Conservation (phyloP, 345 rosid species). For the sweet orange (Citrus sinensis) region DNA sequence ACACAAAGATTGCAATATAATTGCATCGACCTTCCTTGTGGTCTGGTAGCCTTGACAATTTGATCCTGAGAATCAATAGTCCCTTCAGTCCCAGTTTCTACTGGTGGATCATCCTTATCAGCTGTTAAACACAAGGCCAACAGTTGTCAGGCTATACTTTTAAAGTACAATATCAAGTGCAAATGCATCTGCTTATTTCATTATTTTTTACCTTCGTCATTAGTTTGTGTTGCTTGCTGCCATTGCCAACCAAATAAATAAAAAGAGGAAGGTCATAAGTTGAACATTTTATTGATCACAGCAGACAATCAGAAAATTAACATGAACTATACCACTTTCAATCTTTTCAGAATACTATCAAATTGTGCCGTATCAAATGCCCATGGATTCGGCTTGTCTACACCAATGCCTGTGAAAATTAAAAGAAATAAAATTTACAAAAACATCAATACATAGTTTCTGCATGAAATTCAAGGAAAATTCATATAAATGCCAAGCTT, state of each 20-base stretch:
- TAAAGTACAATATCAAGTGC: background rate
- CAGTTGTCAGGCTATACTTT: background rate
- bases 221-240: slow-evolving; percentile 54
- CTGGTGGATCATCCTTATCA: slow-evolving; percentile 32
- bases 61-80: slow-evolving; percentile 34
- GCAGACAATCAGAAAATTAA: background rate
- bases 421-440: background rate
- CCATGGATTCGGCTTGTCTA: slow-evolving; percentile 90
- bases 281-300: background rate
- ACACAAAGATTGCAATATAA: background rate
- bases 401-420: slow-evolving; percentile 68
- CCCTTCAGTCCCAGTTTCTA: slow-evolving; percentile 28
- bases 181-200: background rate
- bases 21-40: slow-evolving; percentile 76
- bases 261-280: background rate
- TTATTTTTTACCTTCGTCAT: slow-evolving; percentile 48
- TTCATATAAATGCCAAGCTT: background rate
- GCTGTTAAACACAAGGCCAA: slow-evolving; percentile 21
- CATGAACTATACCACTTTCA: slow-evolving; percentile 74
- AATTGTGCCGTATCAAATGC: slow-evolving; percentile 95
- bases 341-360: slow-evolving; percentile 83
- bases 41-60: slow-evolving; percentile 69
- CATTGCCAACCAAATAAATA: slow-evolving; percentile 26
- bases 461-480: background rate
- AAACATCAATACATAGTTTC: background rate